Evolutionary conservation across 2,329 filamentous ascomycete genomes (phyloP).

Genomic region (Claviceps sp.): DNA sequence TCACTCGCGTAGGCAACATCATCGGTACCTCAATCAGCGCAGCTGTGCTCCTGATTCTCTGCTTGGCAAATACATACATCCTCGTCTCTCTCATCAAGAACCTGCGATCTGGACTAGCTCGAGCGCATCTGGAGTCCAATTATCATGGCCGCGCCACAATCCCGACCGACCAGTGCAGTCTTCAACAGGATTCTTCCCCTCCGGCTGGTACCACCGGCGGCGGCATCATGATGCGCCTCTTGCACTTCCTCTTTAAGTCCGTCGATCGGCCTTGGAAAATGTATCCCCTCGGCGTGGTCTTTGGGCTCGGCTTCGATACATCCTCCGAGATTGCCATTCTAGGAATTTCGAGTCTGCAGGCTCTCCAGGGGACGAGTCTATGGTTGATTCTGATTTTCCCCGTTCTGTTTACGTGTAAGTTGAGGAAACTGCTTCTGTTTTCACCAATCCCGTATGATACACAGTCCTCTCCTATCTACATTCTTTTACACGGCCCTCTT

Average conservation of each 20-base stretch:
- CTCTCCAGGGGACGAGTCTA: constrained; percentile 70
- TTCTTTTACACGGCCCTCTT: too few species aligned
- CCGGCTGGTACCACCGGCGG: constrained; percentile 43
- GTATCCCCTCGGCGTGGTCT: constrained; percentile 81
- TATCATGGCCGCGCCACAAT: background rate
- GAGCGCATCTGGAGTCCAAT: background rate
- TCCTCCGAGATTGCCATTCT: constrained; percentile 87
- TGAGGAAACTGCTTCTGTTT: too few species aligned
- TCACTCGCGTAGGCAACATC: constrained; percentile 70
- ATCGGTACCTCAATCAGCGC: constrained; percentile 82
- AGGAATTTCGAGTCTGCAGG: constrained; percentile 80
- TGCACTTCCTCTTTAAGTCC: constrained; percentile 65
- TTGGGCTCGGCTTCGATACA: constrained; percentile 89
- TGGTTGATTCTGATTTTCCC: constrained; percentile 95
- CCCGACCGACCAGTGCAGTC: background rate
- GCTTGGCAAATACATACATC: constrained; percentile 75
- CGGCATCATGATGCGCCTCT: constrained; percentile 58
- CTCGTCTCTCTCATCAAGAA: constrained; percentile 62
- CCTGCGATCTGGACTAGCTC: constrained; percentile 46
- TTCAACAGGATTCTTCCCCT: background rate
- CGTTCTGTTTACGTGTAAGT: constrained; percentile 65
- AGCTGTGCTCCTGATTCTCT: constrained; percentile 68
- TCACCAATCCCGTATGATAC: too few species aligned
- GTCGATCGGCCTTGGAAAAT: constrained; percentile 81
- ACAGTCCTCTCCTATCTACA: too few species aligned